A percentile compares a stretch with the other conserved stretches of the same genome.
Evolutionary conservation across 371 early-diverging fungal genomes (phyloP).

Genomic region (Rhizopus delemar): DNA sequence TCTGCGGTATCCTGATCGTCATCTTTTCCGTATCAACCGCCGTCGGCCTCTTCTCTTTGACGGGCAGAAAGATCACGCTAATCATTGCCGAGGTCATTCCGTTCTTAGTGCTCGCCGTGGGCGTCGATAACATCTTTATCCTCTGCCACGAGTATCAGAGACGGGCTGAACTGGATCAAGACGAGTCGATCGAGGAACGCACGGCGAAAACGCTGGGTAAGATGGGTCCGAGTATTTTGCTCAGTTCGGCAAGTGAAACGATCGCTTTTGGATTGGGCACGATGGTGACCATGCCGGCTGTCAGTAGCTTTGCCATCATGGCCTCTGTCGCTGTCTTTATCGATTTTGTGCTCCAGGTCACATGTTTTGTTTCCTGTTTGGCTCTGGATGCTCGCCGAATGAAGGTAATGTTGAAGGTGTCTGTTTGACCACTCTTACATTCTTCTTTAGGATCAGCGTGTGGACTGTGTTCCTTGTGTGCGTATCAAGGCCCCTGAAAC

Average conservation of each 20-base stretch:
- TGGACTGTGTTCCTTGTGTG: slow-evolving; percentile 70
- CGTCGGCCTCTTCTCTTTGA: slow-evolving; percentile 68
- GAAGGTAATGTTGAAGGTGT: slow-evolving; percentile 30
- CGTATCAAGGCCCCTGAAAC: slow-evolving; percentile 55
- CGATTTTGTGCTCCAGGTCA: slow-evolving; percentile 75
- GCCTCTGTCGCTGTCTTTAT: slow-evolving; percentile 75
- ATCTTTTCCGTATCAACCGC: slow-evolving; percentile 70
- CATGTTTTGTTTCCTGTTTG: slow-evolving; percentile 69
- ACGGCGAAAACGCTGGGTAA: slow-evolving; percentile 29
- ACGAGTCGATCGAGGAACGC: slow-evolving; percentile 52
- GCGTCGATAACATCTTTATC: slow-evolving; percentile 82
- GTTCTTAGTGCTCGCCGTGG: slow-evolving; percentile 78
- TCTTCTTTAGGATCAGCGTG: slow-evolving; percentile 43
- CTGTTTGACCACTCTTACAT: not conserved
- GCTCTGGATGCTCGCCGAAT: slow-evolving; percentile 65
- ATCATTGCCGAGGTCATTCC: slow-evolving; percentile 84
- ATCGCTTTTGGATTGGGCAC: slow-evolving; percentile 74
- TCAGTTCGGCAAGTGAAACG: slow-evolving; percentile 69
- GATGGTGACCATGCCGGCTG: slow-evolving; percentile 78
- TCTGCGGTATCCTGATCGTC: slow-evolving; percentile 73
- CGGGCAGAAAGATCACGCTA: slow-evolving; percentile 68
- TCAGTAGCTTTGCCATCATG: slow-evolving; percentile 73
- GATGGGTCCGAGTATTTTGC: slow-evolving; percentile 74
- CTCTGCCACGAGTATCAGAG: slow-evolving; percentile 70
- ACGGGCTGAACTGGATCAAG: slow-evolving; percentile 32